A percentile compares a stretch with the other conserved stretches of the same genome.
phyloP scores from a whole-genome alignment of 2,329 filamentous ascomycete species.

The Aspergillus sojae region DNA sequence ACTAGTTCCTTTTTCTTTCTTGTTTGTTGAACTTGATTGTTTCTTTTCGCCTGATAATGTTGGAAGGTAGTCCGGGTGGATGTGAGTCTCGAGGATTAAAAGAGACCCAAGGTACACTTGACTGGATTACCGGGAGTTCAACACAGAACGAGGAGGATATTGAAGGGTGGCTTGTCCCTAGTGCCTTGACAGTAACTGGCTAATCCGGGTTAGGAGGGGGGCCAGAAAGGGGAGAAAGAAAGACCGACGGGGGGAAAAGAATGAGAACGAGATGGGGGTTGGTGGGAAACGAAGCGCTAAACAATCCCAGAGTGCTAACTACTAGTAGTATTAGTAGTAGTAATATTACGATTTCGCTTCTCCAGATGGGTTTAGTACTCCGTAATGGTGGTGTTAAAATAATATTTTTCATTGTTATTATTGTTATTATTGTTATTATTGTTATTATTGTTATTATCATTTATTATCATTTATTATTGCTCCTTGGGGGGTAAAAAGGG shows the following conservation, averaged over 20 bases:
- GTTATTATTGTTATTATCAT: background rate
- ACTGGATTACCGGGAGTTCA: background rate
- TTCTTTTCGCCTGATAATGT: background rate
- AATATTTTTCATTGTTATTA: background rate
- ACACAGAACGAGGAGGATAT: slow-evolving; percentile 9
- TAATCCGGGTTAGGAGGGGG: slow-evolving; percentile 12
- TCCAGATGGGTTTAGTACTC: background rate
- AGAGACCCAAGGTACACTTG: slow-evolving; percentile 4
- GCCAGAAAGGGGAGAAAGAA: slow-evolving; percentile 8
- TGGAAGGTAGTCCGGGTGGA: background rate
- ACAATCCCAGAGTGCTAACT: background rate
- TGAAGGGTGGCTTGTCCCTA: slow-evolving; percentile 10
- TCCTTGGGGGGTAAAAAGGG: background rate
- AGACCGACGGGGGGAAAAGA: background rate
- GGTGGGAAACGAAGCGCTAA: background rate
- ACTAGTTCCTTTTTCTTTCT: background rate
- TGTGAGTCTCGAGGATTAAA: background rate
- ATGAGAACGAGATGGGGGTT: background rate
- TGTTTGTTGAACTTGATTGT: background rate
- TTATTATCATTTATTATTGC: slow-evolving; percentile 2
- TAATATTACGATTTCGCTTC: background rate
- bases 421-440: background rate
- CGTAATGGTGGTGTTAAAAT: background rate
- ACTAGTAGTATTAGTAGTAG: background rate
- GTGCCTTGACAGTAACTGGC: slow-evolving; percentile 12